Evolutionary conservation across 495 filamentous ascomycete genomes (phyloP).

Genomic region (Ramalina peruviana): DNA sequence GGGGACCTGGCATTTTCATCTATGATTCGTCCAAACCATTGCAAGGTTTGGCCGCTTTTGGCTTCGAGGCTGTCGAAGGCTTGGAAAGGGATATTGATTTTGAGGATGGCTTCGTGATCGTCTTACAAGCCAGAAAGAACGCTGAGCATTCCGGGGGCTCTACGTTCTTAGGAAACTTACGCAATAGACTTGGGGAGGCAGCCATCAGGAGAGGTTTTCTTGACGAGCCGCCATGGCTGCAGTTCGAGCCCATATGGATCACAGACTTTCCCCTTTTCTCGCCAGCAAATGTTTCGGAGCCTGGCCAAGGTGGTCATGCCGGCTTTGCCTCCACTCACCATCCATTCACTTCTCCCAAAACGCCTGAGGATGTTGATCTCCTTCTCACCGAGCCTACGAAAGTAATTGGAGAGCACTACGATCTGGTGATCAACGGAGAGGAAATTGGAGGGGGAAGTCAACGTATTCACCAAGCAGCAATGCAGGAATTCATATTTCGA

Average conservation of each 20-base stretch:
- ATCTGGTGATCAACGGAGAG: slow-evolving; percentile 88
- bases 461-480: slow-evolving; percentile 73
- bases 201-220: slow-evolving; percentile 48
- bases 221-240: slow-evolving; percentile 26
- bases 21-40: slow-evolving; percentile 56
- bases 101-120: slow-evolving; percentile 59
- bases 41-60: slow-evolving; percentile 57
- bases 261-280: slow-evolving; percentile 86
- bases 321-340: slow-evolving; percentile 85
- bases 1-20: slow-evolving; percentile 63
- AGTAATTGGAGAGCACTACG: slow-evolving; percentile 74
- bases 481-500: slow-evolving; percentile 76
- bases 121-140: slow-evolving; percentile 63
- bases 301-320: slow-evolving; percentile 68
- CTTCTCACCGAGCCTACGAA: slow-evolving; percentile 56
- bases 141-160: slow-evolving; percentile 51
- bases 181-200: slow-evolving; percentile 52
- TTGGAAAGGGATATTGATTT: slow-evolving; percentile 37
- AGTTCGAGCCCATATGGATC: slow-evolving; percentile 68
- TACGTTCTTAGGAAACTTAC: slow-evolving; percentile 65
- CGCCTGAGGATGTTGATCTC: slow-evolving; percentile 55
- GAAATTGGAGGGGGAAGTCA: slow-evolving; percentile 88
- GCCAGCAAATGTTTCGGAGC: slow-evolving; percentile 43
- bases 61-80: slow-evolving; percentile 54
- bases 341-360: slow-evolving; percentile 83